Base-by-base conservation (phyloP, 2,329 filamentous ascomycete genomes). In the Aspergillus thermomutatus region DNA sequence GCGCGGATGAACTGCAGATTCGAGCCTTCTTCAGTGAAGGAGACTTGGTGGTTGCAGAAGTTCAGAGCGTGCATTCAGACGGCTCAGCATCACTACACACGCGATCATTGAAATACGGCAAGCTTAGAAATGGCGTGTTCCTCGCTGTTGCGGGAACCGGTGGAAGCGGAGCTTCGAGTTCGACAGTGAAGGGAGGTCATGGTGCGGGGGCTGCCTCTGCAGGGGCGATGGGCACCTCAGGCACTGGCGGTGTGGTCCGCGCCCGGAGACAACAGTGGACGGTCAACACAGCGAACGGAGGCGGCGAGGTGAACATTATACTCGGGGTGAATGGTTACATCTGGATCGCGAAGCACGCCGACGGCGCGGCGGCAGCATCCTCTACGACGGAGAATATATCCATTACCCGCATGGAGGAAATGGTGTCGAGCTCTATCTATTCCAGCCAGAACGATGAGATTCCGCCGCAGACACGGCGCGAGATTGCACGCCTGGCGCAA, bases 251-350 rank as follows among this genome's bases (percentile, higher is more conserved):
- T 46, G 92, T 97, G 1, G 91, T 96, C 28, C 81, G 94, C 52
- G 86, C 87, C 25, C 85, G 93, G 65, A 80, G 92, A 56, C 94
- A 99, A 77, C 88, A 94, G 43, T 96, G 94, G 83, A 94, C 91
- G 0, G 79, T 96, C 66, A 64, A 64, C 49, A 75, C 75, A 8
- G 72, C 74, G 11, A 75, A 77, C 34, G 79, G 78, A 1, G 76
- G 75, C 21, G 75, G 75, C 60, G 84, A 86, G 49, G 84, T 99
- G 27, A 91, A 97, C 70, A 86, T 97, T 7, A 83, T 96, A 52
- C 80, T 99, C 1, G 94, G 94, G 2, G 94, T 99, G 41, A 99
- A 99, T 68, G 94, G 94, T 1, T 97, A 95, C 72, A 92, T 97
- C 57, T 99, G 91, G 89, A 92, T 97, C 69, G 87, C 88, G 74